Evolutionary conservation across 805 yeast species (phyloP).

Genomic region (Cyberlindnera euphorbiae): DNA sequence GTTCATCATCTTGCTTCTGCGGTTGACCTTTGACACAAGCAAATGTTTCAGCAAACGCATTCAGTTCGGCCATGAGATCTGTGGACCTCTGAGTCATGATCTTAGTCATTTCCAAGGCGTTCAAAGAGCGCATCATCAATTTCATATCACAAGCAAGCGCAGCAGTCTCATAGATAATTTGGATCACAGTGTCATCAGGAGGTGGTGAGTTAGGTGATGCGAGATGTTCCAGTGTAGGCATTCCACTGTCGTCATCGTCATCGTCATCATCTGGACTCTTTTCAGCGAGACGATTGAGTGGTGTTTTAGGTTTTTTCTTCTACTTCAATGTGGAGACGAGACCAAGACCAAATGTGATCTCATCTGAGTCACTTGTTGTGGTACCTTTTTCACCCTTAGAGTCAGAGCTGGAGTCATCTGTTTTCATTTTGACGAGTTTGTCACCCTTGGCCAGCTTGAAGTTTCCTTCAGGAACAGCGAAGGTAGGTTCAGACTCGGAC

Average conservation of each 20-base stretch:
- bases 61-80: slow-evolving; percentile 16
- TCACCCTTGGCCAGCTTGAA: slow-evolving; percentile 12
- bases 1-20: not conserved
- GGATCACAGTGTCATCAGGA: slow-evolving; percentile 52
- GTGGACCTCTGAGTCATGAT: slow-evolving; percentile 30
- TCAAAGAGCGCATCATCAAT: slow-evolving; percentile 51
- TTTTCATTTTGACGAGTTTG: slow-evolving; percentile 1
- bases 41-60: slow-evolving; percentile 4
- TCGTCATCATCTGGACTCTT: slow-evolving; percentile 22
- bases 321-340: slow-evolving; percentile 14
- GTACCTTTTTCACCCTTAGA: slow-evolving; percentile 19
- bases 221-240: slow-evolving; percentile 51
- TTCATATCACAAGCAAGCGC: slow-evolving; percentile 60
- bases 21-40: slow-evolving; percentile 5
- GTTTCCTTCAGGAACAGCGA: slow-evolving; percentile 24
- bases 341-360: slow-evolving; percentile 26
- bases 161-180: slow-evolving; percentile 57
- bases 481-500: slow-evolving; percentile 12
- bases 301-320: slow-evolving; percentile 22
- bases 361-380: slow-evolving; percentile 25
- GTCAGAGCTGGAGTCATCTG: slow-evolving; percentile 11
- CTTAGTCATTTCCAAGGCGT: slow-evolving; percentile 47
- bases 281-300: slow-evolving; percentile 10
- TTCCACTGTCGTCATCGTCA: slow-evolving; percentile 4
- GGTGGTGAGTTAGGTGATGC: slow-evolving; percentile 52